phyloP scores from a whole-genome alignment of 495 filamentous ascomycete species.

The Xylaria bambusicola region DNA sequence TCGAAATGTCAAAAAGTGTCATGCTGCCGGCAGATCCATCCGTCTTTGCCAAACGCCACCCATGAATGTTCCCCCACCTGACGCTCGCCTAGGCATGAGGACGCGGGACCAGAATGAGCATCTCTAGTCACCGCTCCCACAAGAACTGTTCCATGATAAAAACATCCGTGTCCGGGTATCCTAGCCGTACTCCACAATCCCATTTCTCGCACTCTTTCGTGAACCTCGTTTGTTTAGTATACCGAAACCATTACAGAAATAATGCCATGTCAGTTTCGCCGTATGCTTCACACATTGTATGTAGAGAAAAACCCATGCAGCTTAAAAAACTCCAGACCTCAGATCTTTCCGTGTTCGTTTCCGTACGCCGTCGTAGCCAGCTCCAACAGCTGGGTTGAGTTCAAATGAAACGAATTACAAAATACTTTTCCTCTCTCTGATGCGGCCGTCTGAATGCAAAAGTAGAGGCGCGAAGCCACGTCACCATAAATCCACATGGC shows the following conservation, averaged over 20 bases:
- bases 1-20: conserved; percentile 18
- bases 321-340: conserved; percentile 17
- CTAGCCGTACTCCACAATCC: conserved; percentile 27
- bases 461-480: conserved; percentile 14
- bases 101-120: conserved; percentile 2
- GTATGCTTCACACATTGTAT: conserved; percentile 17
- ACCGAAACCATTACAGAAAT: conserved; percentile 26
- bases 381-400: conserved; percentile 19
- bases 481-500: conserved; percentile 16
- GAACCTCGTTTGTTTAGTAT: conserved; percentile 37
- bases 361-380: conserved; percentile 29
- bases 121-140: conserved; percentile 19
- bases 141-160: conserved; percentile 28
- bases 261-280: conserved; percentile 19
- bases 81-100: conserved; percentile 4
- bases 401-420: conserved; percentile 27
- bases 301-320: conserved; percentile 22
- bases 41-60: conserved; percentile 38
- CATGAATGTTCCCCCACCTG: conserved; percentile 25
- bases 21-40: conserved; percentile 29
- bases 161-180: conserved; percentile 36
- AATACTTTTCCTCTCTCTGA: conserved; percentile 33
- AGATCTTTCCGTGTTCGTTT: conserved; percentile 23
- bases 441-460: conserved; percentile 25
- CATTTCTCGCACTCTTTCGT: conserved; percentile 30